Base-by-base conservation (phyloP, 2,329 filamentous ascomycete species). In the Hortaea werneckii region DNA sequence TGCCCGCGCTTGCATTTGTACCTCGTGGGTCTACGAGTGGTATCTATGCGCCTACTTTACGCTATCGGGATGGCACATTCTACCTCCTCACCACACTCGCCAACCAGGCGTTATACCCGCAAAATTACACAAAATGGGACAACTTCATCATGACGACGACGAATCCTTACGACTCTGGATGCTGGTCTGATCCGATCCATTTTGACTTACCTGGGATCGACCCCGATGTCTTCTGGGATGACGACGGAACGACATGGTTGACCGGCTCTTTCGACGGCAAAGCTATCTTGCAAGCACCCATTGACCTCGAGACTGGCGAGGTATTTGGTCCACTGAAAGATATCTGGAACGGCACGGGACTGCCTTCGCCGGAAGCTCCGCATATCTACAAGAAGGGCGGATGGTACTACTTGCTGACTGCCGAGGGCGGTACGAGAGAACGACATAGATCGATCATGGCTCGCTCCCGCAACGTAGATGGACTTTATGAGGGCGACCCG, bases 221-320 rank as follows among this genome's bases (percentile, higher is more conserved):
- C 44, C 73, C 76, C 0, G 71, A 68, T 30, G 68, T 72, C 6
- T 76, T 77, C 53, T 80, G 75, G 72, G 73, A 79, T 42, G 68
- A 69, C 1, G 71, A 79, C 43, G 77, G 76, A 1, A 73, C 67
- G 47, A 63, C 70, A 0, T 79, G 78, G 48, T 68, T 76, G 2
- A 58, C 60, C 5, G 67, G 53, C 8, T 53, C 53, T 5, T 41
- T 41, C 41, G 47, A 42, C 44, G 47, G 44, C 34, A 50, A 34
- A 20, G 57, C 59, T 8, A 65, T 65, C 41, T 49, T 58, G 28
- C 54, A 64, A 34, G 49, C 51, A 8, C 52, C 58, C n/a, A 51
- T 67, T 10, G 51, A 65, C 42, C 54, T 67, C 7, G 44, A 56
- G 2, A 66, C 62, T 4, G 65, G 65, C 1, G 50, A 54, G 29